A percentile compares a stretch with the other conserved stretches of the same genome.
Evolutionary conservation across 1,139 yeast genomes (phyloP).

Genomic region (Meyerozyma carpophila): DNA sequence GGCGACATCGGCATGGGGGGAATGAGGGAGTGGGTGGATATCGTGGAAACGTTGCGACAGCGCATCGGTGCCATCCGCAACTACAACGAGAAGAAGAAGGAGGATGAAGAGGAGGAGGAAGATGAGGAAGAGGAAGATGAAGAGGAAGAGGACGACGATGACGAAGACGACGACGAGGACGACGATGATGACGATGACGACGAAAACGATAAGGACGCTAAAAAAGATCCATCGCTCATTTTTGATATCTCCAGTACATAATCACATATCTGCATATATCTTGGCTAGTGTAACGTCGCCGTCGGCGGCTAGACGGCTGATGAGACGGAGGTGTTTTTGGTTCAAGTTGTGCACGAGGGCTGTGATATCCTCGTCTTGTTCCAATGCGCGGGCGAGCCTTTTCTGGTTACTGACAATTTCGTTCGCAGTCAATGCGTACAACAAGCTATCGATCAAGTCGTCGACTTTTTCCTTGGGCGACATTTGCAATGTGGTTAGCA

Average conservation of each 20-base stretch:
- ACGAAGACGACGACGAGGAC: constrained; percentile 33
- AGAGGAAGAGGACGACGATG: constrained; percentile 30
- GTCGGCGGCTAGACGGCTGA: not conserved
- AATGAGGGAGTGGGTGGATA: constrained; percentile 94
- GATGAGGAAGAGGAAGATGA: constrained; percentile 29
- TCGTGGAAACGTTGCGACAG: constrained; percentile 72
- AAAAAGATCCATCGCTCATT: constrained; percentile 11
- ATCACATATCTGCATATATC: not conserved
- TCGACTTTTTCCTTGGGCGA: constrained; percentile 23
- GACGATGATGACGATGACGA: constrained; percentile 33
- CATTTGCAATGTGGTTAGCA: constrained; percentile 9
- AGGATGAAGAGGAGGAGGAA: constrained; percentile 19
- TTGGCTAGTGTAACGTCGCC: not conserved
- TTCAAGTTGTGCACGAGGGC: constrained; percentile 5
- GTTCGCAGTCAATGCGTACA: constrained; percentile 29
- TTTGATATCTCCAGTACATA: constrained; percentile 5
- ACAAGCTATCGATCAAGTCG: constrained; percentile 35
- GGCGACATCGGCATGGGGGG: constrained; percentile 99
- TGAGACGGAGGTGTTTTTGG: not conserved
- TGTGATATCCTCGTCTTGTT: constrained; percentile 5
- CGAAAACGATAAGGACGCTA: constrained; percentile 27
- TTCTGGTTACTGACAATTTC: constrained; percentile 17
- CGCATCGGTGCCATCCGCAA: constrained; percentile 35
- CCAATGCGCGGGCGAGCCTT: constrained; percentile 3
- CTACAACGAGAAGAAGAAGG: constrained; percentile 21